Evolutionary conservation across 805 yeast species (phyloP).

Genomic region (Clavispora phyllophila): DNA sequence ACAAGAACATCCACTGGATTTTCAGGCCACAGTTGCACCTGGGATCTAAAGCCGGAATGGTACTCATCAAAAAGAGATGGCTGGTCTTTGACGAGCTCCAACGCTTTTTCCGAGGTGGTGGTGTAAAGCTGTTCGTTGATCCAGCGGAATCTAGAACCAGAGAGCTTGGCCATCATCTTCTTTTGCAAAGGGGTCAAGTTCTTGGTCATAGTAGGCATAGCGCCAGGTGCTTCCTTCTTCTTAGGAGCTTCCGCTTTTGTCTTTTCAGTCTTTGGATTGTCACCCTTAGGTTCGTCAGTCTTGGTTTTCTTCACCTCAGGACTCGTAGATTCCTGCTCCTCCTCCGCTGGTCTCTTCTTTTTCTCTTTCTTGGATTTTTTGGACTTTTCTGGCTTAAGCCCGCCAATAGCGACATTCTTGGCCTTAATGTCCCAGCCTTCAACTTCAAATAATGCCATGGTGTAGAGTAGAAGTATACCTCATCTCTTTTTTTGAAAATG

Average conservation of each 20-base stretch:
- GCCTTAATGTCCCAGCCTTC: slow-evolving; percentile 76
- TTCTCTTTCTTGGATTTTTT: slow-evolving; percentile 12
- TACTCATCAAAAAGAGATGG: slow-evolving; percentile 91
- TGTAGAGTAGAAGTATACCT: slow-evolving; percentile 3
- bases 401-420: slow-evolving; percentile 46
- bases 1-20: slow-evolving; percentile 94
- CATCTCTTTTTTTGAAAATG: background rate
- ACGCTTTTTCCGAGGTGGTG: slow-evolving; percentile 70
- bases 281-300: background rate
- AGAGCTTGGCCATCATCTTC: slow-evolving; percentile 90
- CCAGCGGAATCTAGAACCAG: slow-evolving; percentile 97
- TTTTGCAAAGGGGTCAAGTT: slow-evolving; percentile 83
- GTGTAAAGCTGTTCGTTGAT: slow-evolving; percentile 97
- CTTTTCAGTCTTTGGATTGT: background rate
- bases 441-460: slow-evolving; percentile 70
- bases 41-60: slow-evolving; percentile 91
- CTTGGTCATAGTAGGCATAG: slow-evolving; percentile 17
- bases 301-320: background rate
- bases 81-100: slow-evolving; percentile 65
- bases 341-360: background rate
- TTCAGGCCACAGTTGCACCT: slow-evolving; percentile 97
- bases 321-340: background rate
- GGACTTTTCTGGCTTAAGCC: slow-evolving; percentile 20
- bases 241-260: background rate
- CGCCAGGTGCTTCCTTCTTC: slow-evolving; percentile 9